Conservation (phyloP, 495 filamentous ascomycete species). For the Staphylotrichum tortipilum region DNA sequence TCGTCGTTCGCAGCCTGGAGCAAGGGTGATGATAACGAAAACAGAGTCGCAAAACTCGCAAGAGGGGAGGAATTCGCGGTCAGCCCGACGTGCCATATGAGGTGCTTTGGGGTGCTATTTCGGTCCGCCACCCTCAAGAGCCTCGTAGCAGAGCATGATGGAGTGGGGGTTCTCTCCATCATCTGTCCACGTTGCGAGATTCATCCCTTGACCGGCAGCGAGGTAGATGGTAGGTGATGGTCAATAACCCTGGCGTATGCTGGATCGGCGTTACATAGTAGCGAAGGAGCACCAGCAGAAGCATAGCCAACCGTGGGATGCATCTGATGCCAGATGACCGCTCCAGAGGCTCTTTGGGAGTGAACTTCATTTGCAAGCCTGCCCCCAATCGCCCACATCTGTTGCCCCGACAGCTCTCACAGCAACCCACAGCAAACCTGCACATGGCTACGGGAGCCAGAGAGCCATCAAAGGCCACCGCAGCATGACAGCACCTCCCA, state of each 20-base stretch:
- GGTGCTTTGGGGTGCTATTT: slow-evolving; percentile 8
- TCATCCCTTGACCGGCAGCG: too few species aligned
- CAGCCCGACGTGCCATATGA: slow-evolving; percentile 10
- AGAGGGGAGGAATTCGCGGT: background rate
- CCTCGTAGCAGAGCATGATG: too few species aligned
- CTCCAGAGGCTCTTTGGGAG: slow-evolving; percentile 12
- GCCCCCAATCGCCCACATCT: background rate
- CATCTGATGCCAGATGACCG: background rate
- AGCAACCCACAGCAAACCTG: too few species aligned
- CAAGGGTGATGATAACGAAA: background rate
- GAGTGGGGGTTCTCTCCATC: slow-evolving; percentile 17
- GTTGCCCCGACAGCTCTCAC: too few species aligned
- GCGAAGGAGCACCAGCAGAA: background rate
- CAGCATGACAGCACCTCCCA: too few species aligned
- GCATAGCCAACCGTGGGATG: background rate
- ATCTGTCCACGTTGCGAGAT: too few species aligned
- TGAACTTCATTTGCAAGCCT: slow-evolving; percentile 14
- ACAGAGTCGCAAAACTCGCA: background rate
- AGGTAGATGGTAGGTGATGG: too few species aligned
- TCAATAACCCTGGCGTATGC: too few species aligned
- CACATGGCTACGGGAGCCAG: too few species aligned
- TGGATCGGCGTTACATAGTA: background rate
- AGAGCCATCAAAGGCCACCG: too few species aligned
- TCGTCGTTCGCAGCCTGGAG: background rate
- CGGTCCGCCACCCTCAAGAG: background rate